Base-by-base conservation (phyloP, 345 rosid genomes). In the Psidium friedrichsthalianum region DNA sequence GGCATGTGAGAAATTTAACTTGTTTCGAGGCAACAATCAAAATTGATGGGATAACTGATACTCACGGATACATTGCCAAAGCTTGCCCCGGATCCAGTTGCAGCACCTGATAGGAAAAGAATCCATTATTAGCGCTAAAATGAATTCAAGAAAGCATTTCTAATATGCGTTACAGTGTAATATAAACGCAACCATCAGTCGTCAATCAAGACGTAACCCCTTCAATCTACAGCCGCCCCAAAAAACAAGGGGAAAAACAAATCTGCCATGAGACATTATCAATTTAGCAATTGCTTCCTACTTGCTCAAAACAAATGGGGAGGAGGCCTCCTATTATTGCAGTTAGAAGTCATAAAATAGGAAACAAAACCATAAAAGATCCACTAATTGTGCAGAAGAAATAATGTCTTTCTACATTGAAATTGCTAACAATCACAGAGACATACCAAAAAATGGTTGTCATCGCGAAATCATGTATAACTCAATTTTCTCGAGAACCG, bases 71-170 rank as follows among this genome's bases (percentile, higher is more conserved):
- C 69, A 86, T 94, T 86, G 85, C 98, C 96, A 55, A 97, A 95
- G 94, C 98, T 97, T 88, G 99, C 91, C 49, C 98, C 98, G 51
- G 97, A 94, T 40, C 91, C 94, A 6, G 92, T 89, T 87, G 94
- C 91, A 87, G 90, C 82, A 86, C 95, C 99, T 96, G 90, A 57
- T 76, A 85, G 49, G 53, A 89, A 84, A 53, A 83, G 22, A 64
- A 74, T 8, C 82, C 27, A 84, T 61, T 49, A 64, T 64, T 64
- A 64, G 22, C 44, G 83, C 69, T 58, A 59, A 5, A 84, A 36
- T 74, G 51, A 18, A 69, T 51, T 83, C 61, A 4, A 59, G 82
- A 40, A 69, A 85, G 84, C n/a, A 20, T 32, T 84, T 82, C 4
- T 55, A 81, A 11, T 18, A 24, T 24, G 21, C n/a, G 27, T 14